Percentiles rank a stretch among this genome's conserved stretches.
These are phyloP conservation scores for Ploettnerulaceae sp. DNA, from an alignment of 2,329 filamentous ascomycete genomes.

Conservation along the genomic window DNA sequence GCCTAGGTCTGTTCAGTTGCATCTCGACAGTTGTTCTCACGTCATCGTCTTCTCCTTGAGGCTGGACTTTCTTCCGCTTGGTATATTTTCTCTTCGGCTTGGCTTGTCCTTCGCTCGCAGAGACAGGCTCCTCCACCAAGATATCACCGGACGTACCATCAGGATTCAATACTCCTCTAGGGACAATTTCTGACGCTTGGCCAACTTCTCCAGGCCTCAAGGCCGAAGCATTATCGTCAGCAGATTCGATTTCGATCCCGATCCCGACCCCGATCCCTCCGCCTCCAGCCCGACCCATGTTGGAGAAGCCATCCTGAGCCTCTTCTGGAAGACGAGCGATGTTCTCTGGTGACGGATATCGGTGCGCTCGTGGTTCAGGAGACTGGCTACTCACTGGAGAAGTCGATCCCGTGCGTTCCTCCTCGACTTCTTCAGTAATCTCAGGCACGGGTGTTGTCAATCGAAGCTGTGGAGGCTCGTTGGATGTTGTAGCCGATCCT, in stretches of 20 bases:
- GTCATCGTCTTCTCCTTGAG: conserved; percentile 23
- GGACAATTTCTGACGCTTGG: conserved; percentile 22
- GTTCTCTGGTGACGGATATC: conserved; percentile 19
- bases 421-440: background rate
- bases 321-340: conserved; percentile 11
- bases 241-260: conserved; percentile 10
- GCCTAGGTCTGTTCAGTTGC: conserved; percentile 21
- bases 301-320: background rate
- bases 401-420: background rate
- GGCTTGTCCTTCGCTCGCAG: conserved; percentile 18
- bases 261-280: background rate
- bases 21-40: conserved; percentile 25
- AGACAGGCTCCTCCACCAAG: conserved; percentile 16
- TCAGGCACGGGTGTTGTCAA: background rate
- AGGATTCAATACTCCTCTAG: conserved; percentile 24
- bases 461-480: background rate
- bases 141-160: conserved; percentile 27
- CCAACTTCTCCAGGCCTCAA: conserved; percentile 8
- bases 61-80: conserved; percentile 21
- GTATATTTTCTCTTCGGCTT: conserved; percentile 21
- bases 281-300: conserved; percentile 16
- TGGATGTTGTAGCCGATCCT: background rate
- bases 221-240: conserved; percentile 8
- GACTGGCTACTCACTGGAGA: background rate
- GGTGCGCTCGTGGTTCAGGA: conserved; percentile 3